These are phyloP conservation scores for Cystobasidiopsis lactophilus DNA, from an alignment of 768 basidiomycete genomes.

Conservation along the genomic window DNA sequence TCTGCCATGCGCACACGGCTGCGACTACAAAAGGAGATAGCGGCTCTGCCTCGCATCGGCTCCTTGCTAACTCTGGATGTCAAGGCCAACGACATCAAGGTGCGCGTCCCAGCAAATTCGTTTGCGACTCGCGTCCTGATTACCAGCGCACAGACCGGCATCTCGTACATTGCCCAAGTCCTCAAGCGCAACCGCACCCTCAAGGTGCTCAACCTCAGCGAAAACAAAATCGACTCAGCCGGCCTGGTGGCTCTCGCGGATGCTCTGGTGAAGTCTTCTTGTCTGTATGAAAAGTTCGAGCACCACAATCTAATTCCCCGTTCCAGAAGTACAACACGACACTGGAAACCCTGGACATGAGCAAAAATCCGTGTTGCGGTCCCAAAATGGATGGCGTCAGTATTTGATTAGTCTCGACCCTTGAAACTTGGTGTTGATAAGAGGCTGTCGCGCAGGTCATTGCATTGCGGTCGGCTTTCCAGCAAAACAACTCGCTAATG, in stretches of 20 bases:
- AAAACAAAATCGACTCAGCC: constrained; percentile 72
- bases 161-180: constrained; percentile 80
- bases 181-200: constrained; percentile 86
- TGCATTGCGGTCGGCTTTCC: constrained; percentile 75
- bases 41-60: constrained; percentile 63
- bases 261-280: constrained; percentile 42
- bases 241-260: constrained; percentile 67
- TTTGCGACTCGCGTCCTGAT: neutral
- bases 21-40: constrained; percentile 64
- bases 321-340: constrained; percentile 77
- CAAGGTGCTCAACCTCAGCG: constrained; percentile 78
- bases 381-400: constrained; percentile 73
- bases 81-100: constrained; percentile 73
- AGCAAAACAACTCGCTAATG: constrained; percentile 72
- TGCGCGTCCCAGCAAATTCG: no score
- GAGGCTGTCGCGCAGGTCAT: constrained; percentile 21
- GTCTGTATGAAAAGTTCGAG: neutral
- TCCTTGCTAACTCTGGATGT: constrained; percentile 72
- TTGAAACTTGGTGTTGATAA: no score
- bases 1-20: constrained; percentile 22
- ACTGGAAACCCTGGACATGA: constrained; percentile 80
- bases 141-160: constrained; percentile 34
- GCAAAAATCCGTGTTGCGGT: constrained; percentile 79
- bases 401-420: constrained; percentile 2
- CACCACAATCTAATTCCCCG: neutral